Percentiles rank a stretch among this genome's conserved stretches.
phyloP scores from a whole-genome alignment of 2,329 filamentous ascomycete genomes.

The Leptosphaerulina australis region DNA sequence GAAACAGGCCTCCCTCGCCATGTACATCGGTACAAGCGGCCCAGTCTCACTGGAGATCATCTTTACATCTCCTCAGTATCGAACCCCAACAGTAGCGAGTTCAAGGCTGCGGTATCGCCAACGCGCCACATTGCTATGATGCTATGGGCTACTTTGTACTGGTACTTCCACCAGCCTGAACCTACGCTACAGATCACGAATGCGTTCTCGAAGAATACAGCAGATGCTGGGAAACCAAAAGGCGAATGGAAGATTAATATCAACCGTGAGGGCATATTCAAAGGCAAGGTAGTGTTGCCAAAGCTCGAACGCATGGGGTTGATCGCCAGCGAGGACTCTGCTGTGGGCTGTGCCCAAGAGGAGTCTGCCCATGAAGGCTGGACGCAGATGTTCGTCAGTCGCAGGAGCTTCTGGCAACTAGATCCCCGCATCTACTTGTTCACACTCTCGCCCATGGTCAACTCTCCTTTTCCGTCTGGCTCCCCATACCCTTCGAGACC shows the following conservation, averaged over 20 bases:
- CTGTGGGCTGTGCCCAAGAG: slow-evolving; percentile 69
- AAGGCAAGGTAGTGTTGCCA: slow-evolving; percentile 79
- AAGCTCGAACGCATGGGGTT: slow-evolving; percentile 95
- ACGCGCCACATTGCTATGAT: slow-evolving; percentile 95
- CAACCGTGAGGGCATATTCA: slow-evolving; percentile 84
- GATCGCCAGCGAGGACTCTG: slow-evolving; percentile 75
- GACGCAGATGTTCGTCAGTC: slow-evolving; percentile 81
- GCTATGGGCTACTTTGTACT: slow-evolving; percentile 92
- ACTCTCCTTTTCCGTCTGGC: slow-evolving; percentile 56
- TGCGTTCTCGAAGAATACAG: slow-evolving; percentile 68
- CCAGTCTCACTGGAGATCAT: slow-evolving; percentile 78
- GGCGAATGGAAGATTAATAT: slow-evolving; percentile 89
- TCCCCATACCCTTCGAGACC: slow-evolving; percentile 60
- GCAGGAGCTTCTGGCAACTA: slow-evolving; percentile 88
- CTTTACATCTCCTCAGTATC: slow-evolving; percentile 93
- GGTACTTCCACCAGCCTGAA: slow-evolving; percentile 92
- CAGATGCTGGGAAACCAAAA: slow-evolving; percentile 70
- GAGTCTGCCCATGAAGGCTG: slow-evolving; percentile 70
- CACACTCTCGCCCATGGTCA: slow-evolving; percentile 69
- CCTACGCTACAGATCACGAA: slow-evolving; percentile 70
- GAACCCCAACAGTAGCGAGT: slow-evolving; percentile 78
- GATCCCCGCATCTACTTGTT: slow-evolving; percentile 88
- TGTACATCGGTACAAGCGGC: slow-evolving; percentile 70
- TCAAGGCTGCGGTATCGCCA: slow-evolving; percentile 77
- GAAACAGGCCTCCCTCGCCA: slow-evolving; percentile 45